Evolutionary conservation across 805 yeast genomes (phyloP), one percentile per base, ranked within the genome.

Genomic region (Candida insectalens): DNA sequence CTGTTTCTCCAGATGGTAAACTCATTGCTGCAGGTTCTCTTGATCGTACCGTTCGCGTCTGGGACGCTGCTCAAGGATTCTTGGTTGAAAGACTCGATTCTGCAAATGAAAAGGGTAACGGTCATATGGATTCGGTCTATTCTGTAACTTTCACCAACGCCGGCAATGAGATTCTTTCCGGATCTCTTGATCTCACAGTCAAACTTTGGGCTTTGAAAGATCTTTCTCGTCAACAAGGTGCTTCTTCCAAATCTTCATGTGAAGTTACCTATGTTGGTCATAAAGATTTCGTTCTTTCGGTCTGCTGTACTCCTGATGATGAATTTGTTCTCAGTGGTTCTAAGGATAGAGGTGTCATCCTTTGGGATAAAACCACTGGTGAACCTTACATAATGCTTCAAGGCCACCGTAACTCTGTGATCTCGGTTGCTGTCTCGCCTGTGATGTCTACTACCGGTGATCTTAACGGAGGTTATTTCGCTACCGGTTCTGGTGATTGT

Each of bases 401-500:
- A 64, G 97, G 97, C 23, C 97, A 89, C 59, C 77, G 92, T 56
- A 89, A 89, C 65, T 83, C 95, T 7, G 97, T 92, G 31, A 89
- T 89, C 46, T 78, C 89, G 36, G 97, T 89, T 26, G 85, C 95
- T 32, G 95, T 92, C 16, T 77, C 92, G 17, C 85, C 87, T 45
- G 77, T 76, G 41, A 78, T 84, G 41, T 65, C 67, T 38, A 42
- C 56, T 13, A 49, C 47, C 36, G 38, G 51, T 36, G 68, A 71
- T 40, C 81, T 79, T 32, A 71, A 71, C 41, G 78, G 74, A 43
- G 89, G 94, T 32, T 77, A 84, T 48, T 92, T 89, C 66, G 97
- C 97, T 36, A 88, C 97, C 10, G 97, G 97, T 37, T 73, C 85
- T 60, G 98, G 97, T 57, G 97, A 89, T 62, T 89, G 95, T 60